Evolutionary conservation across 2,329 filamentous ascomycete species (phyloP).

Genomic region (Atkinsonella hypoxylon): DNA sequence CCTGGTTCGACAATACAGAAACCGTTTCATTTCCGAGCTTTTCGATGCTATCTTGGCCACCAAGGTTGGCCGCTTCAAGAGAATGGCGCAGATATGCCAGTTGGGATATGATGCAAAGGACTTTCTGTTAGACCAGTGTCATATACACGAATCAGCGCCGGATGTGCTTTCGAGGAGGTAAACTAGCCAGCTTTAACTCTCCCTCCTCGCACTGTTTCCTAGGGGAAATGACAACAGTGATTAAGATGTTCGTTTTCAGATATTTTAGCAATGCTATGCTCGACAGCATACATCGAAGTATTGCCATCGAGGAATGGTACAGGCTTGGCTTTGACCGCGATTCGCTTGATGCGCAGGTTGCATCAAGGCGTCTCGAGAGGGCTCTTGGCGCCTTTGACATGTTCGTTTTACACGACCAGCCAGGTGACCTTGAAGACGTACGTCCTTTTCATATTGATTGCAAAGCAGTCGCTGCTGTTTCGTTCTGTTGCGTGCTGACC

Average conservation of each 20-base stretch:
- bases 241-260: slow-evolving; percentile 27
- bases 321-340: slow-evolving; percentile 17
- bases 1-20: slow-evolving; percentile 39
- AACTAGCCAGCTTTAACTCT: slow-evolving; percentile 7
- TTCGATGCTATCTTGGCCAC: slow-evolving; percentile 60
- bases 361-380: slow-evolving; percentile 45
- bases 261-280: slow-evolving; percentile 67
- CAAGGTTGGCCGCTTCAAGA: slow-evolving; percentile 56
- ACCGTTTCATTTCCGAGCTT: slow-evolving; percentile 37
- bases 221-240: background rate
- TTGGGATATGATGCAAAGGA: slow-evolving; percentile 86
- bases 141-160: slow-evolving; percentile 43
- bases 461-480: background rate
- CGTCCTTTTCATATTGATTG: slow-evolving; percentile 12
- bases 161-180: slow-evolving; percentile 68
- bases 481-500: background rate
- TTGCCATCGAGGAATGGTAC: slow-evolving; percentile 70
- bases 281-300: slow-evolving; percentile 66
- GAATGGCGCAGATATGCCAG: slow-evolving; percentile 57
- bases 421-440: slow-evolving; percentile 65
- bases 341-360: slow-evolving; percentile 22
- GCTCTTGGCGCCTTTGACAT: slow-evolving; percentile 78
- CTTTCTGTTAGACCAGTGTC: slow-evolving; percentile 56
- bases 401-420: slow-evolving; percentile 65
- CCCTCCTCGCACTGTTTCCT: background rate